Conservation (phyloP, 371 early-diverging fungal genomes). For the Saksenaea oblongispora region DNA sequence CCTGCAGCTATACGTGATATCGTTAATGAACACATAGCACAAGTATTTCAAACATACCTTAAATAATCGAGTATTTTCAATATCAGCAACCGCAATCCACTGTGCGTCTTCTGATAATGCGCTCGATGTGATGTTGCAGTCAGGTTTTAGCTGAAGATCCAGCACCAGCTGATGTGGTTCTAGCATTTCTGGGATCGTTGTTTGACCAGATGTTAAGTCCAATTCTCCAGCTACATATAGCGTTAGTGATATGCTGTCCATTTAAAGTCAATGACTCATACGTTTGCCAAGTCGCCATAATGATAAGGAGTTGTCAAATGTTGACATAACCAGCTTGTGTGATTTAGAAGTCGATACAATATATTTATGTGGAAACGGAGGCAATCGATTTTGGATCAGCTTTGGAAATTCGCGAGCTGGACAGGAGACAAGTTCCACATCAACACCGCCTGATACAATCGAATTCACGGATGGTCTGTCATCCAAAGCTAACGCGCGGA, state of each 20-base stretch:
- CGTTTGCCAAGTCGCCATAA: conserved; percentile 81
- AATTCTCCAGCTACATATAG: conserved; percentile 15
- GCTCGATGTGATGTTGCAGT: conserved; percentile 67
- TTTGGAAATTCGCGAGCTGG: conserved; percentile 67
- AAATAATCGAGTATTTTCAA: conserved; percentile 74
- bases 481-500: conserved; percentile 79
- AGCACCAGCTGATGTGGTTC: conserved; percentile 65
- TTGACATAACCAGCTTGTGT: conserved; percentile 60
- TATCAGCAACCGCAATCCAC: conserved; percentile 86
- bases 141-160: conserved; percentile 64
- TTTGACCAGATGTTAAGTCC: conserved; percentile 13
- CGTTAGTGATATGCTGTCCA: neutral
- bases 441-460: conserved; percentile 86
- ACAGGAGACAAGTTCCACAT: conserved; percentile 72
- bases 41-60: conserved; percentile 26
- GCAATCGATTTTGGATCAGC: conserved; percentile 67
- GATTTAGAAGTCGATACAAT: conserved; percentile 66
- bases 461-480: conserved; percentile 61
- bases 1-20: conserved; percentile 15
- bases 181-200: conserved; percentile 48
- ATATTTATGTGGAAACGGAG: conserved; percentile 80
- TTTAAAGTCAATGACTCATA: conserved; percentile 3
- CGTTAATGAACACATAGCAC: neutral
- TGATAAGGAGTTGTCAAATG: conserved; percentile 63
- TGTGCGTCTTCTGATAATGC: conserved; percentile 82